Conservation (phyloP, 2,329 filamentous ascomycete genomes). For the Ophiosphaerella herpotricha region DNA sequence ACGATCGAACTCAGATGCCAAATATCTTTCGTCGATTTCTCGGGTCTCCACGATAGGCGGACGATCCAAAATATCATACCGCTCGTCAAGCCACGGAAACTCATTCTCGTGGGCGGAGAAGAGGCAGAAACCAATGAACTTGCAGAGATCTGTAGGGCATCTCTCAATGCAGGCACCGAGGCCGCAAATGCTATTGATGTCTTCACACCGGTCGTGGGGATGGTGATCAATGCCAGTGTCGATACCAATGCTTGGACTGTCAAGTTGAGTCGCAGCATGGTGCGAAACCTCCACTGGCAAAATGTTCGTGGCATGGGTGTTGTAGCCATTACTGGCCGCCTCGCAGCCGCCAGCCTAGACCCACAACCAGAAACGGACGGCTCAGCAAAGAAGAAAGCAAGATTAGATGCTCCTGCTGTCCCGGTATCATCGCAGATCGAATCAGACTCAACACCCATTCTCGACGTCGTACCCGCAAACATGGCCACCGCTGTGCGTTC, state of each 20-base stretch:
- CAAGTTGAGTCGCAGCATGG: constrained; percentile 81
- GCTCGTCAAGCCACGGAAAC: constrained; percentile 88
- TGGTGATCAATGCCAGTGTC: constrained; percentile 83
- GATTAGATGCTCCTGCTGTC: constrained; percentile 42
- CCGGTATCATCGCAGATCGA: constrained; percentile 54
- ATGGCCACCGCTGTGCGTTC: constrained; percentile 75
- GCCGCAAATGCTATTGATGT: constrained; percentile 63
- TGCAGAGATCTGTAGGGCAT: constrained; percentile 77
- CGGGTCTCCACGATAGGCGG: constrained; percentile 88
- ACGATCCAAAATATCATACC: constrained; percentile 94
- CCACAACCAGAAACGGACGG: constrained; percentile 47
- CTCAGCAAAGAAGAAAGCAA: constrained; percentile 60
- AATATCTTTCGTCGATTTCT: constrained; percentile 88
- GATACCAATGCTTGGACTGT: constrained; percentile 98
- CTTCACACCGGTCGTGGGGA: constrained; percentile 78
- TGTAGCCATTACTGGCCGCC: constrained; percentile 83
- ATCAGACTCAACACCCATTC: constrained; percentile 56
- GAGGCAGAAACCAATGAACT: constrained; percentile 73
- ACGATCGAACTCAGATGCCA: constrained; percentile 71
- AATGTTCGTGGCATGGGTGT: constrained; percentile 87
- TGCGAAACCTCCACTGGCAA: constrained; percentile 91
- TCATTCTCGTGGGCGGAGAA: constrained; percentile 87
- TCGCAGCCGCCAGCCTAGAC: constrained; percentile 57
- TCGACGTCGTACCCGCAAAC: constrained; percentile 63
- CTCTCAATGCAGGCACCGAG: constrained; percentile 57